A percentile compares a stretch with the other conserved stretches of the same genome.
Conservation (phyloP, 2,329 filamentous ascomycete genomes). For the Alternaria conjuncta region DNA sequence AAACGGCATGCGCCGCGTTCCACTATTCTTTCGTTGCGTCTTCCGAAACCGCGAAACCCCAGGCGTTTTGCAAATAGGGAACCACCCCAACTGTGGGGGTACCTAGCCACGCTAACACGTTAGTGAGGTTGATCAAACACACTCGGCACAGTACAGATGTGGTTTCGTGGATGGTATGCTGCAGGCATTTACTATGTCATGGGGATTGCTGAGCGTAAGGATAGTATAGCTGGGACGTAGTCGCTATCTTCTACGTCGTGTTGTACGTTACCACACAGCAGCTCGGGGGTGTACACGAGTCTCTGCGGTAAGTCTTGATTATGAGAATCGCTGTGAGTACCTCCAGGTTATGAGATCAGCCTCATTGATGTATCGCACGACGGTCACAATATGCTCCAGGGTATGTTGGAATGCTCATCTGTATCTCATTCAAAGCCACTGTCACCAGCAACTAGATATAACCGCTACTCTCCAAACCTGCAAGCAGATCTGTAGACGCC, state of each 20-base stretch:
- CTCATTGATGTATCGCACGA: background rate
- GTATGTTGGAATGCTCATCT: background rate
- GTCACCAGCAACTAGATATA: background rate
- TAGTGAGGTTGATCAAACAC: background rate
- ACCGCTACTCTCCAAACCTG: background rate
- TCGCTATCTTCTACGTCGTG: background rate
- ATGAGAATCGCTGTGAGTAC: background rate
- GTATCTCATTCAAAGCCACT: background rate
- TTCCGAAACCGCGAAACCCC: conserved; percentile 3
- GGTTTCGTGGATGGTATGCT: background rate
- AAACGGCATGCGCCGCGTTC: background rate
- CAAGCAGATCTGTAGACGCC: background rate
- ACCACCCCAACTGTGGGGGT: background rate
- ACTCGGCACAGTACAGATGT: background rate
- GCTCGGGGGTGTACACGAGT: background rate
- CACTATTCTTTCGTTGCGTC: background rate
- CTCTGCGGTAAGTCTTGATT: background rate
- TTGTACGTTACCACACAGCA: background rate
- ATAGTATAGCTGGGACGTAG: background rate
- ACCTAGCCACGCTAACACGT: background rate
- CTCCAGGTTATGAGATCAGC: background rate
- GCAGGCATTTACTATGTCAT: background rate
- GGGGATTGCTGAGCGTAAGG: background rate
- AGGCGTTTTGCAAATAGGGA: background rate
- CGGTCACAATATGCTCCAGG: background rate